Conservation (phyloP, 345 rosid species). For the Aegle marmelos region DNA sequence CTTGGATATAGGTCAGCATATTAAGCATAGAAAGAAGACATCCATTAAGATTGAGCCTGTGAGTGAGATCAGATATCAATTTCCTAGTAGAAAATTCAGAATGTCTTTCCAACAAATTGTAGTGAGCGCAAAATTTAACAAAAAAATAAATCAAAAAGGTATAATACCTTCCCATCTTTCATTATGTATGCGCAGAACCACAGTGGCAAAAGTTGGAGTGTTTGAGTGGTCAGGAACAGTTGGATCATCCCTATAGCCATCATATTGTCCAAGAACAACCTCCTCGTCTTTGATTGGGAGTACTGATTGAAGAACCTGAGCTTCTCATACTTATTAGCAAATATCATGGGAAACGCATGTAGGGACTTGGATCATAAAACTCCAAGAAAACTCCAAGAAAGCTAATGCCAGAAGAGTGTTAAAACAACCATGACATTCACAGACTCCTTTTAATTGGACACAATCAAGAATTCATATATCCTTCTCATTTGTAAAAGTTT, state of each 20-base stretch:
- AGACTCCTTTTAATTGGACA: background rate
- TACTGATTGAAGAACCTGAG: conserved; percentile 93
- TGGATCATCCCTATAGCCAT: conserved; percentile 88
- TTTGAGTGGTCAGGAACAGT: conserved; percentile 92
- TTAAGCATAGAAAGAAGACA: background rate
- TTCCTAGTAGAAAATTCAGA: conserved; percentile 10
- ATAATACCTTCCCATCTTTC: conserved; percentile 98
- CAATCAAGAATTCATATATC: background rate
- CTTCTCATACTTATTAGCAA: conserved; percentile 21
- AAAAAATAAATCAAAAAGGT: conserved; percentile 7
- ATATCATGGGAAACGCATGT: background rate
- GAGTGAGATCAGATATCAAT: background rate
- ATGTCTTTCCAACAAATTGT: background rate
- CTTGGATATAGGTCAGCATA: background rate
- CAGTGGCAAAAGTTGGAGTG: conserved; percentile 93
- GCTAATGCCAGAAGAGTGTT: background rate
- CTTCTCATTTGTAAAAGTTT: background rate
- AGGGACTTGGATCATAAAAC: background rate
- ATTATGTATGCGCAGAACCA: conserved; percentile 77
- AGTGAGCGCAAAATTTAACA: background rate
- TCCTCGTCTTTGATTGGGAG: conserved; percentile 89
- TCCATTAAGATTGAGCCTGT: background rate
- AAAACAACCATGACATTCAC: background rate
- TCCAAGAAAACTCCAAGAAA: conserved; percentile 4
- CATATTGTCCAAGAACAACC: conserved; percentile 93